Percentiles rank a stretch among this genome's conserved stretches.
Conservation (phyloP, 2,329 filamentous ascomycete species). For the Cordyceps pruinosa region DNA sequence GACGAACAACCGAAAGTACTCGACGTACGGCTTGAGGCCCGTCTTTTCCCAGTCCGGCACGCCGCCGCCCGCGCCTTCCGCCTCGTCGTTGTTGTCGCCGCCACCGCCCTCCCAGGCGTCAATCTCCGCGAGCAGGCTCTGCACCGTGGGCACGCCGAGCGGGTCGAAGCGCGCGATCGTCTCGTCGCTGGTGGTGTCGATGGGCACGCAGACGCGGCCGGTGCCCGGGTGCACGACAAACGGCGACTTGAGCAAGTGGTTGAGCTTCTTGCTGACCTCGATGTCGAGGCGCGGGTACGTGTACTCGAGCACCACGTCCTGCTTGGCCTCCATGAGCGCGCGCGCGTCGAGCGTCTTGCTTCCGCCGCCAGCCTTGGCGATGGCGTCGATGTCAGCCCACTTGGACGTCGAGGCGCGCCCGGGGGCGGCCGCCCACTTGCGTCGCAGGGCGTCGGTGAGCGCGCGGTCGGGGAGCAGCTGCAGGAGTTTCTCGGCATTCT, state of each 20-base stretch:
- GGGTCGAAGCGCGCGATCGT: slow-evolving; percentile 80
- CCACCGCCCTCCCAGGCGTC: slow-evolving; percentile 63
- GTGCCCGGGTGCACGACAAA: slow-evolving; percentile 96
- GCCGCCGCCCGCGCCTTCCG: slow-evolving; percentile 25
- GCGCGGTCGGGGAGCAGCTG: slow-evolving; percentile 74
- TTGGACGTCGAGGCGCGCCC: slow-evolving; percentile 70
- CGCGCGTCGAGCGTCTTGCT: slow-evolving; percentile 65
- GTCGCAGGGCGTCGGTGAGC: slow-evolving; percentile 70
- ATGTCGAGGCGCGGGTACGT: slow-evolving; percentile 96
- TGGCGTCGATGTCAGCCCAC: slow-evolving; percentile 87
- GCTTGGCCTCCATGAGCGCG: slow-evolving; percentile 79
- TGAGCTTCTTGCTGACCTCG: slow-evolving; percentile 94
- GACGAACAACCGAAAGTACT: slow-evolving; percentile 81
- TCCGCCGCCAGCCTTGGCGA: slow-evolving; percentile 72
- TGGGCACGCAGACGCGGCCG: slow-evolving; percentile 89
- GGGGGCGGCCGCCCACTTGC: slow-evolving; percentile 85
- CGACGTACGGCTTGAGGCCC: slow-evolving; percentile 84
- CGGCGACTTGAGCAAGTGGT: slow-evolving; percentile 94
- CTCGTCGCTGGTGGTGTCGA: slow-evolving; percentile 53
- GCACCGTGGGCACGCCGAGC: slow-evolving; percentile 80
- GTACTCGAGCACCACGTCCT: slow-evolving; percentile 94
- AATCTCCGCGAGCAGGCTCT: slow-evolving; percentile 74
- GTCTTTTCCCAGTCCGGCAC: slow-evolving; percentile 95
- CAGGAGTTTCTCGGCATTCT: slow-evolving; percentile 70
- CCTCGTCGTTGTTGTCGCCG: no score